Base-by-base conservation (phyloP, 306 rosid species). In the Ammopiptanthus mongolicus region DNA sequence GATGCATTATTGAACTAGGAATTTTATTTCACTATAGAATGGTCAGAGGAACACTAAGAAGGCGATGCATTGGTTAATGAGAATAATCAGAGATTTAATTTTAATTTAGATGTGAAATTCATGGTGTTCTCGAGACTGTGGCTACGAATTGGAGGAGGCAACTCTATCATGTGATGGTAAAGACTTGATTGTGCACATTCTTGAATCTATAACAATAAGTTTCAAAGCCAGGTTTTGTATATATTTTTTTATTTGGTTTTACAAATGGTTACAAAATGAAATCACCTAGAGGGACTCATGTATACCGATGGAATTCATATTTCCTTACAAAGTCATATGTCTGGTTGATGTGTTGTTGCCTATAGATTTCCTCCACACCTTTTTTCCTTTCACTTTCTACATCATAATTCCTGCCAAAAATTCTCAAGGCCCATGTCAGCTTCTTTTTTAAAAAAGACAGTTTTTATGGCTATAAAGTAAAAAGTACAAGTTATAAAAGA, bases 311-410 rank as follows among this genome's bases (percentile, higher is more conserved):
- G n/a, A 33, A 37, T 6, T 29, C 41, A 25, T 11, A 13, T 66
- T 61, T 59, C 48, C 90, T 84, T 76, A 87, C 93, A 41, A 72
- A 89, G 19, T 86, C 85, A 14, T 73, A 76, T 2, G 88, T 86
- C 18, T 89, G 93, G 69, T 86, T 65, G 10, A 87, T 81, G 74
- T 87, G 93, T 55, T 86, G 87, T 73, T 78, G 19, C 15, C 82
- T 70, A 4, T 89, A 89, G 50, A 89, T 85, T 41, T 89, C 90
- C 73, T 87, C 90, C 22, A 89, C 95, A 0, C 64, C 50, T 66
- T 75, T 78, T 22, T 85, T 90, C 75, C 95, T 86, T 46, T 85
- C 91, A 9, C 78, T 87, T 63, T 87, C 87, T 2, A 87, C 88
- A 10, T 85, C 70, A 18, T 87, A 89, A 48, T 86, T 88, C 78